Evolutionary conservation across 2,329 filamentous ascomycete species (phyloP).

Genomic region (Penicillium sp.): DNA sequence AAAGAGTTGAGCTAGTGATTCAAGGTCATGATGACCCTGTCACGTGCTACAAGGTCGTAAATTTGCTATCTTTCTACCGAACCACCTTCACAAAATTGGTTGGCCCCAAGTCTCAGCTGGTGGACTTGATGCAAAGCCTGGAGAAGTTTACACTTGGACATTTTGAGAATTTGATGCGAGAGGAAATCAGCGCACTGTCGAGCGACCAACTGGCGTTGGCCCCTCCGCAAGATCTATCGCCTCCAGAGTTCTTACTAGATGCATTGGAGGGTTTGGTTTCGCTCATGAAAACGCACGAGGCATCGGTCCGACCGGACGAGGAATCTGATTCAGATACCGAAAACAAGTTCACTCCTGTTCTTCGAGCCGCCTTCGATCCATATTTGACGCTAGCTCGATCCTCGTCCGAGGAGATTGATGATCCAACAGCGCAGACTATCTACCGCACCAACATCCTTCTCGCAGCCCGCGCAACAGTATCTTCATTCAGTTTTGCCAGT

Average conservation of each 20-base stretch:
- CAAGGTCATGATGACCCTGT: conserved; percentile 90
- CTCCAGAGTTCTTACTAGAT: conserved; percentile 77
- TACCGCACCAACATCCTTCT: conserved; percentile 51
- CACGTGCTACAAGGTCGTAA: conserved; percentile 83
- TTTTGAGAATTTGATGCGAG: conserved; percentile 77
- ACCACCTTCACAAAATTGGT: conserved; percentile 80
- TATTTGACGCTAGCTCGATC: conserved; percentile 69
- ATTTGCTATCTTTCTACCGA: conserved; percentile 85
- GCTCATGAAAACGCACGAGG: conserved; percentile 84
- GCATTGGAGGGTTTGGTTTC: conserved; percentile 73
- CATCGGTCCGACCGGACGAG: conserved; percentile 59
- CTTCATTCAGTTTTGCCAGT: conserved; percentile 60
- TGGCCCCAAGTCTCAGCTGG: conserved; percentile 65
- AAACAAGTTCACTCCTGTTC: conserved; percentile 70
- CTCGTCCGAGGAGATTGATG: conserved; percentile 44
- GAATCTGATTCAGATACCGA: conserved; percentile 56
- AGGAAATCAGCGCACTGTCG: conserved; percentile 65
- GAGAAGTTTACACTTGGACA: conserved; percentile 77
- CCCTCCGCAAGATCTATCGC: conserved; percentile 69
- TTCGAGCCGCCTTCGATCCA: conserved; percentile 79
- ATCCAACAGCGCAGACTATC: conserved; percentile 47
- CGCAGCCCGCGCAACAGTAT: conserved; percentile 39
- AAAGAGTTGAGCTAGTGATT: conserved; percentile 86
- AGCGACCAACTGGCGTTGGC: conserved; percentile 71
- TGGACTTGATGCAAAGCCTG: conserved; percentile 66